Base-by-base conservation (phyloP, 176 grass and related monocot genomes). In the Oryza meyeriana region DNA sequence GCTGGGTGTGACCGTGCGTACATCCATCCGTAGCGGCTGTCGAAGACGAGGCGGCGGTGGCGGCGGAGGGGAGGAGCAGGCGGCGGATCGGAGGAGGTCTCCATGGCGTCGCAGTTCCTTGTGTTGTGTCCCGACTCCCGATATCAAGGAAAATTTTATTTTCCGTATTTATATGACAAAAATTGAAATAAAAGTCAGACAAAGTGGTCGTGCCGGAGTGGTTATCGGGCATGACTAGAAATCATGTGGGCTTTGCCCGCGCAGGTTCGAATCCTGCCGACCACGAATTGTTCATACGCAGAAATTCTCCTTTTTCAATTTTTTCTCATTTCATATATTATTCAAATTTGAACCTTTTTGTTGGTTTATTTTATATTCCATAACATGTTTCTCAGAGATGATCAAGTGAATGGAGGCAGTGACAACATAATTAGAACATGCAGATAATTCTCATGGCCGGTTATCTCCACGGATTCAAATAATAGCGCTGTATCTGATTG, bases 191-290 rank as follows among this genome's bases (percentile, higher is more conserved):
- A 52, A 6, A 13, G 3, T 6, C 0, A 22, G 6, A 2, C 0
- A 0, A 59, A 25, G 88, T 88, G 88, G 88, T 89, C 91, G 91
- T 94, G 94, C 87, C 91, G 87, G 91, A 97, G 88, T 93, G 91
- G 91, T 87, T 97, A 93, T 93, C 86, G 86, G 88, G 94, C 86
- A 91, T 91, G 94, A 93, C 88, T 93, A 96, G 93, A 92, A 95
- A 92, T 95, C 94, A 91, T 91, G 86, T 96, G 88, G 93, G 90
- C 82, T 91, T 2, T 89, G 86, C 91, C 94, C 91, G 84, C 88
- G 88, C 89, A 93, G 88, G 84, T 93, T 93, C 84, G 88, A 97
- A 93, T 93, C 86, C 91, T 93, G 76, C 94, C 81, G 84, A 89
- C 84, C 81, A 93, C 88, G 86, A 0, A n/a, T 71, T 80, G 27